Conservation (phyloP, 148 eudicot species). For the Dianthus caryophyllus region DNA sequence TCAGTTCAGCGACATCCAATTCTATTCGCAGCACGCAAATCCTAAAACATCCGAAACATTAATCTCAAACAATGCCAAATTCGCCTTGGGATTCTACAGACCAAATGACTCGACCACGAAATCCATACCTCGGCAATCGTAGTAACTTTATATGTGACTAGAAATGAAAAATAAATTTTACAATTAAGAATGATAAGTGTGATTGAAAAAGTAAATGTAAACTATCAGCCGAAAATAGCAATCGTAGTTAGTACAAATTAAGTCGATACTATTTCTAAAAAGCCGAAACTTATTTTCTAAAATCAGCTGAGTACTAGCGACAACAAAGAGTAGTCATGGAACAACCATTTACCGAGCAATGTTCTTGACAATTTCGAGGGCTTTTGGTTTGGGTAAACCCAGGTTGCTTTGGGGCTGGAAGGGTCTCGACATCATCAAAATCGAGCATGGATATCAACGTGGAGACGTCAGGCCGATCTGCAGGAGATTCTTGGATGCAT, state of each 20-base stretch:
- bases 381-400: constrained; percentile 6
- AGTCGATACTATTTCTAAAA: too few species aligned
- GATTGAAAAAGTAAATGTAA: too few species aligned
- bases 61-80: constrained; percentile 18
- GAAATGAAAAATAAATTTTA: too few species aligned
- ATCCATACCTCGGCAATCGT: constrained; percentile 41
- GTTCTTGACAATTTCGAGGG: too few species aligned
- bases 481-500: constrained; percentile 32
- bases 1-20: neutral
- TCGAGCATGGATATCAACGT: neutral
- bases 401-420: constrained; percentile 13
- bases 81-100: constrained; percentile 36
- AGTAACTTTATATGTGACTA: too few species aligned
- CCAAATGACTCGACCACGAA: constrained; percentile 26
- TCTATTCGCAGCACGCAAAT: neutral
- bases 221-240: too few species aligned
- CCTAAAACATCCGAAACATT: constrained; percentile 20
- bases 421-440: neutral
- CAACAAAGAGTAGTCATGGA: too few species aligned
- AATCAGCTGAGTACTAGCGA: too few species aligned
- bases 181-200: too few species aligned
- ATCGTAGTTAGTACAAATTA: too few species aligned
- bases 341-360: too few species aligned
- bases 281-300: too few species aligned
- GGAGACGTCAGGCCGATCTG: constrained; percentile 27